phyloP scores from a whole-genome alignment of 2,329 filamentous ascomycete genomes.

The Raffaelea ambrosiae region DNA sequence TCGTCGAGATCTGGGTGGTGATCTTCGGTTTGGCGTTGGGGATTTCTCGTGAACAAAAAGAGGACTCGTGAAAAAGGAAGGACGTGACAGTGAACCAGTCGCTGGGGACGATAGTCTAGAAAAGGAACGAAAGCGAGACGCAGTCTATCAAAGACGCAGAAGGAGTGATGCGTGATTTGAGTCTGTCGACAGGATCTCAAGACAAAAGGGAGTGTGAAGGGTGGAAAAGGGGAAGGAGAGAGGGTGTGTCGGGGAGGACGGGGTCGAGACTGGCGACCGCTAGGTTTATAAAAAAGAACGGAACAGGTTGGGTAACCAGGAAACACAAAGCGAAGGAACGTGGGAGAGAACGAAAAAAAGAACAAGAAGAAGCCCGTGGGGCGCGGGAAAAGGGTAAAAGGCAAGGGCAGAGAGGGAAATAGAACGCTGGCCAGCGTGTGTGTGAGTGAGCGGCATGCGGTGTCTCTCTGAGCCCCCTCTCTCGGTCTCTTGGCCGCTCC shows the following conservation, averaged over 20 bases:
- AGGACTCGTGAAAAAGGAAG: conserved; percentile 6
- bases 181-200: conserved; percentile 12
- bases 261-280: conserved; percentile 12
- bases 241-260: conserved; percentile 2
- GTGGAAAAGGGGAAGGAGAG: neutral
- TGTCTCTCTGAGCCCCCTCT: neutral
- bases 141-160: conserved; percentile 46
- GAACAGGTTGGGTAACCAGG: conserved; percentile 5
- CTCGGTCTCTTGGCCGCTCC: neutral
- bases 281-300: conserved; percentile 8
- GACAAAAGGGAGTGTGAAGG: conserved; percentile 2
- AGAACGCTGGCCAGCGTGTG: neutral
- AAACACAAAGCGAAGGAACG: neutral
- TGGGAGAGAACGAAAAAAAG: neutral
- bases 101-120: neutral
- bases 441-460: neutral
- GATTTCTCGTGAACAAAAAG: conserved; percentile 6
- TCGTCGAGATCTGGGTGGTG: neutral
- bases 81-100: neutral
- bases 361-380: neutral
- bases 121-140: conserved; percentile 14
- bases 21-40: conserved; percentile 1
- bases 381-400: neutral
- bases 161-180: conserved; percentile 27
- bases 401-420: neutral